Conservation (phyloP, 2,329 filamentous ascomycete species). For the Aureobasidium mangrovei region DNA sequence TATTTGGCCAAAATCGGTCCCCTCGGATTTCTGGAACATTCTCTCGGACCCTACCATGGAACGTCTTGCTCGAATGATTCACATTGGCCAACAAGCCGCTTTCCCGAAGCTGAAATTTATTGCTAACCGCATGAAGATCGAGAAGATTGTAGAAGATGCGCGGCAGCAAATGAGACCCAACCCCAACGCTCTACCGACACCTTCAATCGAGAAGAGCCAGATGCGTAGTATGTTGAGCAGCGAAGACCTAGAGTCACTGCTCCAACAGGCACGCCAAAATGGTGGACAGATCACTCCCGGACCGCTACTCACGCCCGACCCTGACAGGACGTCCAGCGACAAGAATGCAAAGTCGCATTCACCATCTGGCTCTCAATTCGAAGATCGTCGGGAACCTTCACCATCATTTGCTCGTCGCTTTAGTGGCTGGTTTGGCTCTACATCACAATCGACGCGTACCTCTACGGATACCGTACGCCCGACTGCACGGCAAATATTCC, state of each 20-base stretch:
- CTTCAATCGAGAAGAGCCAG: slow-evolving; percentile 15
- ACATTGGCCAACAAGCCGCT: slow-evolving; percentile 77
- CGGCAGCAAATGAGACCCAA: slow-evolving; percentile 33
- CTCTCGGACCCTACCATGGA: slow-evolving; percentile 70
- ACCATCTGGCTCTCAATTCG: not conserved
- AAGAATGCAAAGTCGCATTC: not conserved
- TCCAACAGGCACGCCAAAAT: slow-evolving; percentile 27
- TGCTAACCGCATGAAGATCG: slow-evolving; percentile 74
- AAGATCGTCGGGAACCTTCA: slow-evolving; percentile 16
- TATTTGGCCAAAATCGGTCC: slow-evolving; percentile 79
- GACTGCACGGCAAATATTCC: not conserved
- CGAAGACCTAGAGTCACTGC: slow-evolving; percentile 37
- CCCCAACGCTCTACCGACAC: slow-evolving; percentile 25
- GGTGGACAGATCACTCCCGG: slow-evolving; percentile 24
- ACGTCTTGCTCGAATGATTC: slow-evolving; percentile 77
- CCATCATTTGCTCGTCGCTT: slow-evolving; percentile 26
- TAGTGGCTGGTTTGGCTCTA: slow-evolving; percentile 22
- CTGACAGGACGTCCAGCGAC: not conserved
- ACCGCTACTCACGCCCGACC: slow-evolving; percentile 18
- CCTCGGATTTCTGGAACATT: slow-evolving; percentile 77
- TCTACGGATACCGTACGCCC: slow-evolving; percentile 20
- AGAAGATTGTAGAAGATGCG: slow-evolving; percentile 56
- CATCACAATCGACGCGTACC: slow-evolving; percentile 18
- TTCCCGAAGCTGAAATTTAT: slow-evolving; percentile 93
- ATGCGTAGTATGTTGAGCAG: slow-evolving; percentile 35